These are phyloP conservation scores for Saccharomycopsis sp. DNA, from an alignment of 805 yeast genomes.

Conservation along the genomic window DNA sequence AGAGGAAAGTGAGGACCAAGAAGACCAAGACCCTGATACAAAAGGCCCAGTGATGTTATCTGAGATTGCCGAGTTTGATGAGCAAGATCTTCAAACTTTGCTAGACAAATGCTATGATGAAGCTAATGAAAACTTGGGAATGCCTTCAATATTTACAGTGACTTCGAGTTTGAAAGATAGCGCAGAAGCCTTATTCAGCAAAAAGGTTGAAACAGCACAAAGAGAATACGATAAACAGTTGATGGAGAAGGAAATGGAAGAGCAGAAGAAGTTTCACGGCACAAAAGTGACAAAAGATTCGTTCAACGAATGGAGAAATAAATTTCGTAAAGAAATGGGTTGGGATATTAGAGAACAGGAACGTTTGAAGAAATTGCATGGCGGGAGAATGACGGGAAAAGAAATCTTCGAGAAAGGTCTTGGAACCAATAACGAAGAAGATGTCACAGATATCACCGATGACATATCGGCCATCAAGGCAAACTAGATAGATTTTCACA, in stretches of 20 bases:
- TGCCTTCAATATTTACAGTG: constrained; percentile 83
- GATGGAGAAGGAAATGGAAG: constrained; percentile 62
- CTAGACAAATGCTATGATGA: constrained; percentile 39
- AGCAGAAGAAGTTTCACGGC: constrained; percentile 84
- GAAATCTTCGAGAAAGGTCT: constrained; percentile 88
- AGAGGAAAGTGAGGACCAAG: constrained; percentile 29
- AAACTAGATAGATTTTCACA: too few relatives aligned
- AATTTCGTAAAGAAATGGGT: constrained; percentile 66
- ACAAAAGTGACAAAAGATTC: constrained; percentile 78
- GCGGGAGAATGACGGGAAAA: constrained; percentile 75
- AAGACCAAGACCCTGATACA: constrained; percentile 40
- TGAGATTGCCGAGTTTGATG: constrained; percentile 37
- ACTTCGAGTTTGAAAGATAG: constrained; percentile 71
- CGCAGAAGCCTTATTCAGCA: constrained; percentile 59
- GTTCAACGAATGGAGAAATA: constrained; percentile 62
- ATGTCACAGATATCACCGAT: too few relatives aligned
- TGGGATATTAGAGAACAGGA: constrained; percentile 48
- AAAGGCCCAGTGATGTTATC: constrained; percentile 35
- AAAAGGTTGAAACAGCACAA: constrained; percentile 47
- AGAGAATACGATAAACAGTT: constrained; percentile 49
- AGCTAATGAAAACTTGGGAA: constrained; percentile 75
- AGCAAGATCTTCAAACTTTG: constrained; percentile 36
- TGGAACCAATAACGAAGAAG: constrained; percentile 59
- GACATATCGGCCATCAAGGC: too few relatives aligned
- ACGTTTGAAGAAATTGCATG: constrained; percentile 49